Percentiles rank a stretch among this genome's conserved stretches.
These are phyloP conservation scores for Niebla homalea DNA, from an alignment of 495 filamentous ascomycete genomes.

Conservation along the genomic window DNA sequence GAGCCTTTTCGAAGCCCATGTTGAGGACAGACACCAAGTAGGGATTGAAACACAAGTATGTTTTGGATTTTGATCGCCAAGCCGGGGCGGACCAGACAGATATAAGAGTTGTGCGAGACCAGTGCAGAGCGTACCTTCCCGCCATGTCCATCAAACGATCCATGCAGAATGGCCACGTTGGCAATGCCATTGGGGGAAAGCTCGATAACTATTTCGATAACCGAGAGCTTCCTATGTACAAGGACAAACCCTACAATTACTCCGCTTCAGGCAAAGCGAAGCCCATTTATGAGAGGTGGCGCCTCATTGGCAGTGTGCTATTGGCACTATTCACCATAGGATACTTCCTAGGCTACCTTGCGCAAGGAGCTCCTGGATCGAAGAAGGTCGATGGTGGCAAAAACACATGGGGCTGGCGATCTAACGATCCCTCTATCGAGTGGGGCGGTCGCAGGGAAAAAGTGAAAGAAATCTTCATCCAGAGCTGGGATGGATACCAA, in stretches of 20 bases:
- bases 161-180: conserved; percentile 20
- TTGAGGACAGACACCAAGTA: too few species aligned
- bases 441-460: conserved; percentile 68
- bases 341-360: conserved; percentile 47
- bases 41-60: too few species aligned
- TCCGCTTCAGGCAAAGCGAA: conserved; percentile 35
- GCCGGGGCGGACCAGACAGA: conserved; percentile 37
- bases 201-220: conserved; percentile 40
- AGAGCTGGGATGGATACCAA: conserved; percentile 89
- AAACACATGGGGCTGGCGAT: conserved; percentile 12
- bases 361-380: conserved; percentile 15
- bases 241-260: conserved; percentile 87
- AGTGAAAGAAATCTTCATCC: conserved; percentile 78
- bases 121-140: conserved; percentile 19
- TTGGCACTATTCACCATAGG: conserved; percentile 37
- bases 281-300: conserved; percentile 32
- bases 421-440: conserved; percentile 31
- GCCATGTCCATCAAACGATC: conserved; percentile 29
- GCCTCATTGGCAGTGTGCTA: conserved; percentile 34
- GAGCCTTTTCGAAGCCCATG: too few species aligned
- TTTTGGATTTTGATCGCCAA: too few species aligned
- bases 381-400: conserved; percentile 11
- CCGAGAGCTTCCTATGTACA: conserved; percentile 80
- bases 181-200: conserved; percentile 27
- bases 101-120: conserved; percentile 23